Evolutionary conservation across 2,329 filamentous ascomycete species (phyloP).

Genomic region (Aspergillus chevalieri): DNA sequence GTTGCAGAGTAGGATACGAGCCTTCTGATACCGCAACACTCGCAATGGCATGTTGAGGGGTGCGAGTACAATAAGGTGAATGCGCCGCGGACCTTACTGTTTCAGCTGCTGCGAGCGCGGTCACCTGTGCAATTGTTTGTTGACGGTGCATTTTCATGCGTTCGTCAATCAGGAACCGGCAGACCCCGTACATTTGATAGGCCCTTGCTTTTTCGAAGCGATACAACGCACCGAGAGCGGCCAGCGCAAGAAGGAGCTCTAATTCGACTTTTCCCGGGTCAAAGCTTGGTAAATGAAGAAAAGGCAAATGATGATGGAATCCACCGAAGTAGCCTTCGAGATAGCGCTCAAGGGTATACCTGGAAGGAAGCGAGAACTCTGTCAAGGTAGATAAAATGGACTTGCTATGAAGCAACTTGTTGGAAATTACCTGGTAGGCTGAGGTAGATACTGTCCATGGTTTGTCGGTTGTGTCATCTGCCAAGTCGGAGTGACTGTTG

Average conservation of each 20-base stretch:
- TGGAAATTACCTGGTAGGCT: neutral
- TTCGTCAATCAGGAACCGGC: neutral
- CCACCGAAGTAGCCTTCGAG: conserved; percentile 62
- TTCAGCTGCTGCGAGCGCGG: neutral
- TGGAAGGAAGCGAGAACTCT: conserved; percentile 49
- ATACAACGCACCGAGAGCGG: conserved; percentile 48
- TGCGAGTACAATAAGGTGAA: too few species aligned
- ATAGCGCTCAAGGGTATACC: conserved; percentile 60
- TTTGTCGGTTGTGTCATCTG: neutral
- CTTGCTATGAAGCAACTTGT: neutral
- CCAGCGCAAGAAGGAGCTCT: conserved; percentile 60
- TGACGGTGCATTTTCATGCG: neutral
- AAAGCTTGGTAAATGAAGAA: conserved; percentile 61
- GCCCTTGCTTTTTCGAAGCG: conserved; percentile 35
- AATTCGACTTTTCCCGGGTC: conserved; percentile 52
- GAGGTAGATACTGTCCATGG: conserved; percentile 1
- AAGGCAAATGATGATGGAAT: conserved; percentile 53
- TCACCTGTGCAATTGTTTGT: neutral
- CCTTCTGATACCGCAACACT: neutral
- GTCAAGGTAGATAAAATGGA: conserved; percentile 38
- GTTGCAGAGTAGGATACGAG: neutral
- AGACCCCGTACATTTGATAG: conserved; percentile 4
- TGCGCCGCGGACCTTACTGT: too few species aligned
- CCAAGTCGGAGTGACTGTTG: neutral
- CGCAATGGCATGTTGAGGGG: too few species aligned